These are phyloP conservation scores for Taphrina sp. DNA, from an alignment of 1,139 yeast species.

Conservation along the genomic window DNA sequence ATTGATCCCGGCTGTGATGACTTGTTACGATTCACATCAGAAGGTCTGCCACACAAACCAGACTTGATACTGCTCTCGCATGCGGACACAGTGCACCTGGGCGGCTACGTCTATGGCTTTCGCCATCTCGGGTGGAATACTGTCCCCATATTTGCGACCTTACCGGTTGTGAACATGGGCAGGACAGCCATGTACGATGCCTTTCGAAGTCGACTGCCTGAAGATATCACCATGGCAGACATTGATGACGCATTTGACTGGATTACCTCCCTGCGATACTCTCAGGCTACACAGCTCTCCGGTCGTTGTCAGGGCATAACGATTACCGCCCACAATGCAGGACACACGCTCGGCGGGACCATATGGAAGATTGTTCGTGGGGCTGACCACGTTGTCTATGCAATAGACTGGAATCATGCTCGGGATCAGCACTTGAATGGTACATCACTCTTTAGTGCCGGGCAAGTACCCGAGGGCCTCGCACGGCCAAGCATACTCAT, in stretches of 20 bases:
- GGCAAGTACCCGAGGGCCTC: slow-evolving; percentile 61
- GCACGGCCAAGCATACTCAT: slow-evolving; percentile 81
- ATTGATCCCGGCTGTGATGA: slow-evolving; percentile 35
- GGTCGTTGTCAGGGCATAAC: slow-evolving; percentile 56
- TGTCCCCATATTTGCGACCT: slow-evolving; percentile 79
- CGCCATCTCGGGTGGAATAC: slow-evolving; percentile 59
- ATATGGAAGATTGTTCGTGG: slow-evolving; percentile 76
- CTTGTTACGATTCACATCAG: slow-evolving; percentile 24
- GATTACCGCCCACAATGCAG: slow-evolving; percentile 84
- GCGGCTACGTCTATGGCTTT: slow-evolving; percentile 74
- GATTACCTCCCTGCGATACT: slow-evolving; percentile 66
- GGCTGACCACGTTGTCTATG: slow-evolving; percentile 76
- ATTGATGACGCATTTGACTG: slow-evolving; percentile 77
- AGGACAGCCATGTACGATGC: slow-evolving; percentile 78
- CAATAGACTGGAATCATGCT: slow-evolving; percentile 95
- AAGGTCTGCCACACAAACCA: slow-evolving; percentile 20
- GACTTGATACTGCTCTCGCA: slow-evolving; percentile 79
- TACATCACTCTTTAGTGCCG: slow-evolving; percentile 62
- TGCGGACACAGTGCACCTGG: slow-evolving; percentile 74
- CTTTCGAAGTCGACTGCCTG: slow-evolving; percentile 64
- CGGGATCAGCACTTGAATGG: slow-evolving; percentile 78
- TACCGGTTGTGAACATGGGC: slow-evolving; percentile 85
- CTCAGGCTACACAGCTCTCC: slow-evolving; percentile 60
- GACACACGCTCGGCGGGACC: slow-evolving; percentile 90
- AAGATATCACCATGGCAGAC: slow-evolving; percentile 61